phyloP scores from a whole-genome alignment of 495 filamentous ascomycete species.

The Penicillium waksmanii region DNA sequence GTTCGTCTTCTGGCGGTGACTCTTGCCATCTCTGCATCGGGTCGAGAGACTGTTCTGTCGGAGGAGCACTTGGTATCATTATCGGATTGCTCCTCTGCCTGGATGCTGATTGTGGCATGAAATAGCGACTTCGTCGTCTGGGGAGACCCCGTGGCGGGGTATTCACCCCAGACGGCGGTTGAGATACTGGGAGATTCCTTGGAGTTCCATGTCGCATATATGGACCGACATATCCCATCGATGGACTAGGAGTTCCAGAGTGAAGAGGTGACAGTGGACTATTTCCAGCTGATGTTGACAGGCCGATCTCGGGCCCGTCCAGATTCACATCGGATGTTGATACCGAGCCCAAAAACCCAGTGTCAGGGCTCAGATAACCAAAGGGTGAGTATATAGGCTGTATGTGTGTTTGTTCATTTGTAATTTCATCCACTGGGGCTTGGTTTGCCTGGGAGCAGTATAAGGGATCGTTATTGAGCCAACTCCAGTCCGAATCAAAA shows the following conservation, averaged over 20 bases:
- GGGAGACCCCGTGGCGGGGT: conserved; percentile 6
- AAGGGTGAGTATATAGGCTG: neutral
- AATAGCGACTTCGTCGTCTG: conserved; percentile 6
- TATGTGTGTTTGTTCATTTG: neutral
- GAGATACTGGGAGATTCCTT: neutral
- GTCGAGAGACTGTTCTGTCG: conserved; percentile 12
- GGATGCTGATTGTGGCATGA: neutral
- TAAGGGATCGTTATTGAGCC: neutral
- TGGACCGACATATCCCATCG: neutral
- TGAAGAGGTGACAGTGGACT: conserved; percentile 1
- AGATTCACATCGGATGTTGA: conserved; percentile 3
- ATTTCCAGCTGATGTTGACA: conserved; percentile 1
- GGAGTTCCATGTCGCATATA: neutral
- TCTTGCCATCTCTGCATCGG: conserved; percentile 76
- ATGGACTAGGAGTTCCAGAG: neutral
- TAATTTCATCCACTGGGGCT: neutral
- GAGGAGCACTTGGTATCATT: neutral
- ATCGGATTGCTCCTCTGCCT: neutral
- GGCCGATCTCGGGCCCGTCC: neutral
- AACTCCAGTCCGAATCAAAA: conserved; percentile 2
- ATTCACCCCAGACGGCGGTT: neutral
- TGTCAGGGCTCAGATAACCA: neutral
- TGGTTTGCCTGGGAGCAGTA: neutral
- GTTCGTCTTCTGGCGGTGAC: conserved; percentile 79
- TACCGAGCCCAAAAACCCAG: neutral